Evolutionary conservation across 1,139 yeast genomes (phyloP), one percentile per base, ranked within the genome.

Genomic region (Pichia sp.): DNA sequence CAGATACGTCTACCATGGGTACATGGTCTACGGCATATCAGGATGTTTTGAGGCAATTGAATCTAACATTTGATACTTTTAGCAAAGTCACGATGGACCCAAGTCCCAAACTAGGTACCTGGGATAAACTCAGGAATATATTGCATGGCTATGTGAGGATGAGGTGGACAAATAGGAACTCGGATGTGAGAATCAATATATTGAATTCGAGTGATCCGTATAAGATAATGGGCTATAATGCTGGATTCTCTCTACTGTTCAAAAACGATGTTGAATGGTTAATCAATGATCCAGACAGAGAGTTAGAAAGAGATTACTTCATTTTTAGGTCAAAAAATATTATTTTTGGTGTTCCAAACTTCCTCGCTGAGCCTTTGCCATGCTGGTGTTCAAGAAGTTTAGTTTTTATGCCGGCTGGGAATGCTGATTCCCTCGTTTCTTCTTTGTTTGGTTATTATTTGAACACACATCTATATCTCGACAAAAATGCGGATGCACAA

Each of bases 181-280:
- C 77, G 12, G 71, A 70, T 12, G 63, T 81, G 32, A 74, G 76
- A 42, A 70, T 79, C 6, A 69, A 75, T 2, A 63, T 81, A 41
- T 82, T 83, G 39, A 86, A 94, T 13, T 75, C 93, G 0, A 66
- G 74, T 37, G 73, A 77, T 48, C 98, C 98, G 0, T 85, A 88
- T 52, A 68, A 69, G 18, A 58, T 88, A 29, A 66, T 76, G 6
- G 88, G 86, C 1, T 63, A 66, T 11, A 69, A 78, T 33, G 72
- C 95, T 2, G 98, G 98, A 1, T 83, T 86, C 55, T 76, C 81
- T 1, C 72, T 87, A 49, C 74, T 79, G 22, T 88, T 95, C 79
- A 72, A 74, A 46, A 73, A 81, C 32, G 67, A 79, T 48, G 87
- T 84, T 4, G 51, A 55, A 2, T 64, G 86, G 37, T 53, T 62